A percentile compares a stretch with the other conserved stretches of the same genome.
phyloP scores from a whole-genome alignment of 2,329 filamentous ascomycete genomes.

The Monosporascus cannonballus region DNA sequence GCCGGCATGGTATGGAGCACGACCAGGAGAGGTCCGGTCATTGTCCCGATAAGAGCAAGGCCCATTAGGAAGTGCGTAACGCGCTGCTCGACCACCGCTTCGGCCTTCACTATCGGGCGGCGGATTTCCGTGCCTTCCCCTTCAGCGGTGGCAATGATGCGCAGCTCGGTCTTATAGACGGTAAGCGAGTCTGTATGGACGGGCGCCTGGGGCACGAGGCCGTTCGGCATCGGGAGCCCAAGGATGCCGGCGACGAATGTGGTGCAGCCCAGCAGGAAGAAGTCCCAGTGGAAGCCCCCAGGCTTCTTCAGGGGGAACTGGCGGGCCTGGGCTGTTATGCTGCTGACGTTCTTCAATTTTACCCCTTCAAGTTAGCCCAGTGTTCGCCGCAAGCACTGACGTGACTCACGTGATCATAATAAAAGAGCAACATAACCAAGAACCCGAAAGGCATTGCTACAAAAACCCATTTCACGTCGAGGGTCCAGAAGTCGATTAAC shows the following conservation, averaged over 20 bases:
- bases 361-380: not conserved
- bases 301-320: conserved; percentile 51
- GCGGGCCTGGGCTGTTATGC: conserved; percentile 48
- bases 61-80: conserved; percentile 50
- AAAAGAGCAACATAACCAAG: conserved; percentile 47
- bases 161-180: conserved; percentile 32
- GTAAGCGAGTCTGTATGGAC: conserved; percentile 51
- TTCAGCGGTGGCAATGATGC: conserved; percentile 35
- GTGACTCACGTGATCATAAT: conserved; percentile 44
- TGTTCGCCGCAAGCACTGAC: not conserved
- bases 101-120: conserved; percentile 36
- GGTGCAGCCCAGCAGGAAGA: conserved; percentile 50
- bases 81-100: conserved; percentile 49
- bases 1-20: conserved; percentile 49
- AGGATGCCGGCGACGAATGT: conserved; percentile 50
- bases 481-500: conserved; percentile 47
- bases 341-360: conserved; percentile 38
- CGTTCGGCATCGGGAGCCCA: conserved; percentile 51
- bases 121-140: conserved; percentile 31
- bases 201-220: conserved; percentile 48
- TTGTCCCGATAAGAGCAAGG: conserved; percentile 46
- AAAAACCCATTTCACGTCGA: conserved; percentile 46
- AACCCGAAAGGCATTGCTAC: conserved; percentile 47
- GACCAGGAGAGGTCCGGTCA: conserved; percentile 48
- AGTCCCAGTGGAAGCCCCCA: conserved; percentile 49